phyloP scores from a whole-genome alignment of 768 basidiomycete genomes.

The Termitomyces titanicus region DNA sequence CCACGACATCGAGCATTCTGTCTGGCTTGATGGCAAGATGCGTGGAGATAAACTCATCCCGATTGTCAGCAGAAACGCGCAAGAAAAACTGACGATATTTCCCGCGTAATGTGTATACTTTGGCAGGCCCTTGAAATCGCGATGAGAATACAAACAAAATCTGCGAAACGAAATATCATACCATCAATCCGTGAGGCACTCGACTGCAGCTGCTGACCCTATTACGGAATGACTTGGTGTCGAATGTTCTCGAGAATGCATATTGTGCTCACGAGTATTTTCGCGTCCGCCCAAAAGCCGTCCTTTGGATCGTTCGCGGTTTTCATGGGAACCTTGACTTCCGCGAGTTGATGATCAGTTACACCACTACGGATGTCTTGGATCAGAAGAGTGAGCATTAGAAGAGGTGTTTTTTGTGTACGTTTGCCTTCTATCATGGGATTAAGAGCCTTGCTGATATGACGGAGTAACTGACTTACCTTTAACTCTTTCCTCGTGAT shows the following conservation, averaged over 20 bases:
- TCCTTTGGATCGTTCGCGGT: constrained; percentile 43
- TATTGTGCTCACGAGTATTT: constrained; percentile 43
- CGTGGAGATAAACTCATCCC: constrained; percentile 47
- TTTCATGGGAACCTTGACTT: constrained; percentile 60
- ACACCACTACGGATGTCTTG: constrained; percentile 54
- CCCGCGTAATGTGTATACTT: constrained; percentile 62
- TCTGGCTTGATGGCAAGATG: constrained; percentile 54
- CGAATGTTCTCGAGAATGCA: not conserved
- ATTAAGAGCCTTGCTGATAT: not conserved
- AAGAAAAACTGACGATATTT: constrained; percentile 69
- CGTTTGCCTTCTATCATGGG: constrained; percentile 9
- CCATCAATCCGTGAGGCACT: constrained; percentile 71
- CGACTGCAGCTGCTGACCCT: constrained; percentile 52
- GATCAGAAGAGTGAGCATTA: constrained; percentile 67
- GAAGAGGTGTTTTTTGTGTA: constrained; percentile 22
- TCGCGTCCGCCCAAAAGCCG: constrained; percentile 71
- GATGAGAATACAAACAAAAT: constrained; percentile 4
- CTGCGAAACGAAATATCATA: constrained; percentile 20
- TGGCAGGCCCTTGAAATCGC: constrained; percentile 52
- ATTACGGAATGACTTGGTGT: not conserved
- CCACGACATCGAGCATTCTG: constrained; percentile 51
- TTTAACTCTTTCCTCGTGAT: constrained; percentile 4
- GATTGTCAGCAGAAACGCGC: constrained; percentile 51
- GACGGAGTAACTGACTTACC: not conserved
- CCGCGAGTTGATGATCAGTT: constrained; percentile 57